Evolutionary conservation across 1,284 basidiomycete species (phyloP).

Genomic region (Apiotrichum gracile): DNA sequence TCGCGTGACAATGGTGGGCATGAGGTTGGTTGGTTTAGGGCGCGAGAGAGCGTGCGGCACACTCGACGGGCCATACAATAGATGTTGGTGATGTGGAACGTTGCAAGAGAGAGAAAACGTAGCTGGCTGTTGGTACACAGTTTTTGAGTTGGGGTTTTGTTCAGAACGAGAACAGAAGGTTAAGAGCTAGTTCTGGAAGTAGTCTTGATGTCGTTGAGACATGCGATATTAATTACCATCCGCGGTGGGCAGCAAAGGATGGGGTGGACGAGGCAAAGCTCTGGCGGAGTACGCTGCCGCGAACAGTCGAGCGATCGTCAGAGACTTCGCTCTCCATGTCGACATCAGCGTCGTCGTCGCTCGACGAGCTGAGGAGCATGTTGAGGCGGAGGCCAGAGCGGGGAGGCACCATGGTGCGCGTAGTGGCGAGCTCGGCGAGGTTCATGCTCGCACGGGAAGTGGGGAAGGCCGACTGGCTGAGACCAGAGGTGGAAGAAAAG

Average conservation of each 20-base stretch:
- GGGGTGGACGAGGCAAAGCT: constrained; percentile 5
- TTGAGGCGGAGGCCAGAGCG: constrained; percentile 36
- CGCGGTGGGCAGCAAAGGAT: constrained; percentile 10
- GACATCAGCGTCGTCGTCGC: constrained; percentile 11
- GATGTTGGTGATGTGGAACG: too few species aligned
- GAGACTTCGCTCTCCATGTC: constrained; percentile 7
- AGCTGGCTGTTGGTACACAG: background rate
- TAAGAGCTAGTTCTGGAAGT: too few species aligned
- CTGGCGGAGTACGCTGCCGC: constrained; percentile 7
- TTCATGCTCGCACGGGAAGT: constrained; percentile 3
- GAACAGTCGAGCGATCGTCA: constrained; percentile 16
- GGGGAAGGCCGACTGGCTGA: background rate
- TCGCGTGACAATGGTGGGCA: too few species aligned
- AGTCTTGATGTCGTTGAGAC: too few species aligned
- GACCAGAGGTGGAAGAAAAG: background rate
- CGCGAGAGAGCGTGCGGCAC: too few species aligned
- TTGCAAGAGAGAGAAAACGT: too few species aligned
- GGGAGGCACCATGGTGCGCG: constrained; percentile 20
- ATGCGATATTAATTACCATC: too few species aligned
- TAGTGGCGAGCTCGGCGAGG: constrained; percentile 1
- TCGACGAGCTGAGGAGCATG: constrained; percentile 29
- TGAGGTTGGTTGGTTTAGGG: too few species aligned
- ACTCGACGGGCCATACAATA: too few species aligned
- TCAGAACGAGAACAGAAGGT: background rate
- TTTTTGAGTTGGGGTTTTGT: background rate